Conservation (phyloP, 306 rosid genomes). For the Luffa acutangula region DNA sequence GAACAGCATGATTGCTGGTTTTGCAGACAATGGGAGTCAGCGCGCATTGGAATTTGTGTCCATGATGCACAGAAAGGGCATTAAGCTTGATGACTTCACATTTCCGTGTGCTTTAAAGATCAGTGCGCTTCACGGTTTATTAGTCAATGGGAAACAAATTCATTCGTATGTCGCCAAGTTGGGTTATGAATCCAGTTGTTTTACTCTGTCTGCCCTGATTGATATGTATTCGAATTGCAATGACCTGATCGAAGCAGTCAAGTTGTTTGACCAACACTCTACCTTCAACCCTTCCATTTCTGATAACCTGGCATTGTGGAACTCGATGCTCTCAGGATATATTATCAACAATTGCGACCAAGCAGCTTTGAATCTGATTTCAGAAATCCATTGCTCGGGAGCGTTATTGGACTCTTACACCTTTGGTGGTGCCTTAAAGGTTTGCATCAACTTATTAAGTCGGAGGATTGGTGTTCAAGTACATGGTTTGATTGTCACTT, state of each 20-base stretch:
- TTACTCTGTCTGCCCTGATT: constrained; percentile 57
- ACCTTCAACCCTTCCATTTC: constrained; percentile 14
- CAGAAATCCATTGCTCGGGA: constrained; percentile 37
- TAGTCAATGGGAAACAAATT: constrained; percentile 44
- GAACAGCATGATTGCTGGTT: constrained; percentile 77
- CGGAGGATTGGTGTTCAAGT: constrained; percentile 52
- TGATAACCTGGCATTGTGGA: constrained; percentile 55
- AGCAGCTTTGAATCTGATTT: constrained; percentile 41
- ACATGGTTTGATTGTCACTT: constrained; percentile 59
- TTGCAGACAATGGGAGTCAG: constrained; percentile 30
- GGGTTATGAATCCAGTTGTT: constrained; percentile 50
- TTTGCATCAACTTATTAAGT: constrained; percentile 40
- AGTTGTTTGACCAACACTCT: constrained; percentile 36
- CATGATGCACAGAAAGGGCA: constrained; percentile 46
- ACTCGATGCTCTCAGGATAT: constrained; percentile 78
- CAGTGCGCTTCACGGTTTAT: constrained; percentile 28
- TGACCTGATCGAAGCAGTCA: constrained; percentile 35
- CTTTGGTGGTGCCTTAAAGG: constrained; percentile 52
- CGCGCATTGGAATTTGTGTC: constrained; percentile 39
- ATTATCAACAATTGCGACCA: constrained; percentile 30
- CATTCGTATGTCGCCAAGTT: constrained; percentile 49
- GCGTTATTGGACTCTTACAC: constrained; percentile 52
- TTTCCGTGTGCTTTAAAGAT: constrained; percentile 63
- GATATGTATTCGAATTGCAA: constrained; percentile 74
- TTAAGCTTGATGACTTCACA: constrained; percentile 59